These are phyloP conservation scores for Aurifilum marmelostoma DNA, from an alignment of 2,329 filamentous ascomycete genomes.

Conservation along the genomic window DNA sequence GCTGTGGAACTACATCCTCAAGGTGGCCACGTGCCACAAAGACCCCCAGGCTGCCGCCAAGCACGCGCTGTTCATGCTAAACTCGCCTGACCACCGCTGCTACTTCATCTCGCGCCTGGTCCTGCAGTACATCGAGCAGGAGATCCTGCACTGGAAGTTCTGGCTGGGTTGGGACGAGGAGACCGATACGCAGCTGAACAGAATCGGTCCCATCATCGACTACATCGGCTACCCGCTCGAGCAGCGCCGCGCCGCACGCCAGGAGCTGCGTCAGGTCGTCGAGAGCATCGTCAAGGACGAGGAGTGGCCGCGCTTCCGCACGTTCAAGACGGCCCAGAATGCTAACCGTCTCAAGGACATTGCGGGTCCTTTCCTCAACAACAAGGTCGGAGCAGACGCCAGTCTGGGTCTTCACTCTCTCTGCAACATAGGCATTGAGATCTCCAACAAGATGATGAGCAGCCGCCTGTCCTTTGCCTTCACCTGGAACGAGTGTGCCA, in stretches of 20 bases:
- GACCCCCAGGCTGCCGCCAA: slow-evolving; percentile 35
- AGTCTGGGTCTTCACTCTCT: slow-evolving; percentile 48
- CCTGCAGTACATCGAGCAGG: slow-evolving; percentile 41
- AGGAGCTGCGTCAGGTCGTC: slow-evolving; percentile 42
- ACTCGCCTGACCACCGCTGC: slow-evolving; percentile 36
- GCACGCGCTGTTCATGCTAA: slow-evolving; percentile 40
- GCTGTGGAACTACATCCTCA: slow-evolving; percentile 44
- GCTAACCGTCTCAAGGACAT: slow-evolving; percentile 38
- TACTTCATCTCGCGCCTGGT: slow-evolving; percentile 45
- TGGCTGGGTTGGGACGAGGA: slow-evolving; percentile 40
- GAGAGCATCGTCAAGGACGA: slow-evolving; percentile 37
- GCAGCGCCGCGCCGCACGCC: slow-evolving; percentile 42
- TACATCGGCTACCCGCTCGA: slow-evolving; percentile 29
- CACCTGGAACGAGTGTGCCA: slow-evolving; percentile 52
- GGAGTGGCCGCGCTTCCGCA: slow-evolving; percentile 35
- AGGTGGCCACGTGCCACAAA: slow-evolving; percentile 36
- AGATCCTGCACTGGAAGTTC: slow-evolving; percentile 39
- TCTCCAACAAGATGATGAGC: slow-evolving; percentile 52
- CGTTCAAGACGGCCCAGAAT: slow-evolving; percentile 33
- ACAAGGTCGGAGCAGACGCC: slow-evolving; percentile 44
- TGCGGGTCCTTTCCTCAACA: slow-evolving; percentile 48
- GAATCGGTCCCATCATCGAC: slow-evolving; percentile 31
- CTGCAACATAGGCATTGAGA: slow-evolving; percentile 46
- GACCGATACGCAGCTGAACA: slow-evolving; percentile 33
- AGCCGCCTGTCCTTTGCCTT: slow-evolving; percentile 40